Conservation (phyloP, 192 early-diverging fungal genomes). For the Coemansia sp. region DNA sequence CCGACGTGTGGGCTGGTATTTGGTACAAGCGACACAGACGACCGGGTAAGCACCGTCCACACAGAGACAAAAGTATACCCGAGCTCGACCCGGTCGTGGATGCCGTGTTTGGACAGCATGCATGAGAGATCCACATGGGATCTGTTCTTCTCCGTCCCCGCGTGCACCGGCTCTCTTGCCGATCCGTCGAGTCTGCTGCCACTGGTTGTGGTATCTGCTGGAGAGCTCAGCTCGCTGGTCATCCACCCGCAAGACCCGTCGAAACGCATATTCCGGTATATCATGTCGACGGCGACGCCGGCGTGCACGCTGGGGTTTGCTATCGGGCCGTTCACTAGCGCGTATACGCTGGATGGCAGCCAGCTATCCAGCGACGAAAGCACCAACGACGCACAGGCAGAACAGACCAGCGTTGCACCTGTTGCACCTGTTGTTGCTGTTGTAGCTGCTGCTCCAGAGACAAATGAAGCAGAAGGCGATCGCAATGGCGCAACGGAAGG, state of each 20-base stretch:
- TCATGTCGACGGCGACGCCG: constrained; percentile 63
- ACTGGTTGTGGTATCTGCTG: constrained; percentile 58
- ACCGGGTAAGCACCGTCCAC: constrained; percentile 43
- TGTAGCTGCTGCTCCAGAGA: neutral
- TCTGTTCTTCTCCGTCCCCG: constrained; percentile 68
- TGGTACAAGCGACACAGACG: constrained; percentile 1
- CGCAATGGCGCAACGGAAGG: too few species aligned
- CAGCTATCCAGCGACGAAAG: constrained; percentile 8
- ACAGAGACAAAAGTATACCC: constrained; percentile 67
- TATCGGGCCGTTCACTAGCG: constrained; percentile 61
- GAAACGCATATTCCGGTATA: constrained; percentile 69
- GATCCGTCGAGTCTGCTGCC: constrained; percentile 17
- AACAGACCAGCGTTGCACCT: neutral
- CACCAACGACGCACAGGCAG: neutral
- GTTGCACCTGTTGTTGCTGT: neutral
- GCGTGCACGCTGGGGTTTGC: constrained; percentile 75
- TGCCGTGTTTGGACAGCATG: constrained; percentile 74
- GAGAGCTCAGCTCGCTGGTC: constrained; percentile 68
- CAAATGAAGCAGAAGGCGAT: too few species aligned
- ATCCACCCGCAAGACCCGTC: constrained; percentile 59
- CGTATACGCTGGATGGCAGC: constrained; percentile 39
- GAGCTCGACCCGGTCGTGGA: constrained; percentile 69
- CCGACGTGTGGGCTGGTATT: constrained; percentile 41
- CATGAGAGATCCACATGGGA: constrained; percentile 77
- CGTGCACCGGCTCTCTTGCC: constrained; percentile 16